phyloP scores from a whole-genome alignment of 2,329 filamentous ascomycete genomes.

The Thielaviopsis ethacetica region DNA sequence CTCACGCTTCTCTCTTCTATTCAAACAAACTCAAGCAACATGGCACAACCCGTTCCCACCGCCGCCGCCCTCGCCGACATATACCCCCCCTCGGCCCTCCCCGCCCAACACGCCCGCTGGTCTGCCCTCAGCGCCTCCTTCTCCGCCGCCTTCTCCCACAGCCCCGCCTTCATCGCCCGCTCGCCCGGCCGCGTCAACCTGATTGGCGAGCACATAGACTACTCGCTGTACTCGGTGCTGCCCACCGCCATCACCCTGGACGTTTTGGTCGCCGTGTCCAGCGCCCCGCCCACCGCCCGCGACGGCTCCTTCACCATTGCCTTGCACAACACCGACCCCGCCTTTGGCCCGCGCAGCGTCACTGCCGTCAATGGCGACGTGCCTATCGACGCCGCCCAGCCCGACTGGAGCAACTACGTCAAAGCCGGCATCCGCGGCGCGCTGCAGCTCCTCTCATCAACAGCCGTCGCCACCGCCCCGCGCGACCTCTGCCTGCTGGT shows the following conservation, averaged over 20 bases:
- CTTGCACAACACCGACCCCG: conserved; percentile 67
- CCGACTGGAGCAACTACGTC: conserved; percentile 99
- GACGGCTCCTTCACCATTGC: conserved; percentile 36
- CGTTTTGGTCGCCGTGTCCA: conserved; percentile 66
- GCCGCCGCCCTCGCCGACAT: conserved; percentile 63
- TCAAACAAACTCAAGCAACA: conserved; percentile 1
- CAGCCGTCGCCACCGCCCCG: conserved; percentile 22
- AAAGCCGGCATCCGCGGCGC: conserved; percentile 78
- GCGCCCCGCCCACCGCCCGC: conserved; percentile 32
- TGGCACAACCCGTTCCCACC: conserved; percentile 42
- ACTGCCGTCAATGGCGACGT: conserved; percentile 41
- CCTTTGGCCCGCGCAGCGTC: conserved; percentile 64
- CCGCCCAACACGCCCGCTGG: conserved; percentile 58
- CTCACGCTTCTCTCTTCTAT: background rate
- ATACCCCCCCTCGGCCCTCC: conserved; percentile 59
- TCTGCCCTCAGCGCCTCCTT: conserved; percentile 56
- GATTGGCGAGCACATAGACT: conserved; percentile 98
- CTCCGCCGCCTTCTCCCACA: conserved; percentile 48
- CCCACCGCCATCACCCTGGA: conserved; percentile 93
- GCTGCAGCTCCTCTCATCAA: conserved; percentile 40
- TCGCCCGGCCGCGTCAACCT: conserved; percentile 95
- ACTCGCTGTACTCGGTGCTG: conserved; percentile 88
- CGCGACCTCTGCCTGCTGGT: conserved; percentile 75
- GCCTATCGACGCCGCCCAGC: conserved; percentile 68
- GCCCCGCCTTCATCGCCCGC: conserved; percentile 67